Evolutionary conservation across 1,284 basidiomycete genomes (phyloP), one percentile per base, ranked within the genome.

Genomic region (Afroboletus lepidellus): DNA sequence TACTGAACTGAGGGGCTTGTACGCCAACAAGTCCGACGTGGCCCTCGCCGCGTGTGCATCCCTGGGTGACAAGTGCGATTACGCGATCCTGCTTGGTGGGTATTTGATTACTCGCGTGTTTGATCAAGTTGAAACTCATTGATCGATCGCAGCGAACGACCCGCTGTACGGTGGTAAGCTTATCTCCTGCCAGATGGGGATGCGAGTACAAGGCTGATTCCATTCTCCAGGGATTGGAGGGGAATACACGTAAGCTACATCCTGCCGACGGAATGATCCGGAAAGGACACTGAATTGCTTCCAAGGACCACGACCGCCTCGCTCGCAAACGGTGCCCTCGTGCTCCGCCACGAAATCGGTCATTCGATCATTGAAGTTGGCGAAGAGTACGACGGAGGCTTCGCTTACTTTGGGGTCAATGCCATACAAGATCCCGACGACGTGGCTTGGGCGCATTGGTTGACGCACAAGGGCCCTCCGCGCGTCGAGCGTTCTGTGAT

Each of bases 361-460:
- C 87, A 90, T 67, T 88, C 85, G n/a, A 80, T 90, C 50, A 87
- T 90, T 56, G 73, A 80, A 2, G 85, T 90, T 7, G 91, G 91
- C 8, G 91, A 93, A 69, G 91, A 93, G 71, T 93, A 94, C 62
- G 91, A 94, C 58, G 90, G 90, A 3, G 89, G 89, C 1, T 84
- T 72, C 56, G 84, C 75, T 3, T 93, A 93, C 67, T 88, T 79
- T 57, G 91, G 91, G 3, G 78, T 78, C 39, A 91, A 93, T 64
- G 78, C 88, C 4, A 78, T 75, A 24, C 72, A 77, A 37, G 65
- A 80, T 56, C 54, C 70, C 23, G 63, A 70, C 13, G 54, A 74
- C 9, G 69, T 90, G 32, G 79, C 84, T 11, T 94, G 91, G 91
- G 66, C 72, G 0, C 81, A 88, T 54, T 90, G 87, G 87, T 74